Base-by-base conservation (phyloP, 257 asterid genomes). In the Ilex aquifolium region DNA sequence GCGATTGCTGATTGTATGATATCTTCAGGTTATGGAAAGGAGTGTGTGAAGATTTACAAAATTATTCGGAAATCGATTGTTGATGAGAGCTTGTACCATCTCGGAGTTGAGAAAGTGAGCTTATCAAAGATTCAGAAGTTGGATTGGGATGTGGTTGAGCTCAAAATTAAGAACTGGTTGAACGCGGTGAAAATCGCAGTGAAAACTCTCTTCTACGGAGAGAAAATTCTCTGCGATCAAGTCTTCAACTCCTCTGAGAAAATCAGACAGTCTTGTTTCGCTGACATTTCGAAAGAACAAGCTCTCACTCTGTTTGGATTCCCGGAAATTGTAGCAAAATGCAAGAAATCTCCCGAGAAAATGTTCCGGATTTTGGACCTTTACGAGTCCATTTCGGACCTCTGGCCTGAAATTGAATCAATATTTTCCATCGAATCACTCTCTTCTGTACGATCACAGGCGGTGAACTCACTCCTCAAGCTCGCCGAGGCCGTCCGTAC, bases 381-480 rank as follows among this genome's bases (percentile, higher is more conserved):
- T 87, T 91, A 86, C 86, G 58, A 79, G 29, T 88, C 79, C 13
- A 76, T 91, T 60, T 71, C 89, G 58, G 64, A 70, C 1, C 75
- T 70, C 70, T 83, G 89, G 96, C 88, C 92, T 50, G 88, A 78
- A 56, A 91, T 88, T 31, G 95, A 91, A 2, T 75, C 83, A 4
- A 83, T 75, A 30, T 91, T 91, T 74, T 83, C 90, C 2, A 72
- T 55, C 70, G 83, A 76, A 0, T 82, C 96, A 7, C 69, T 81
- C 56, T 66, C 66, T 53, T 17, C 56, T 59, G 61, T 84, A 40
- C 79, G 76, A 52, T 71, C 83, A 39, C 91, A 79, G 69, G 92
- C 92, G 16, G 54, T 80, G 57, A 60, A 68, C 7, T 83, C 98
- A 2, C 84, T 88, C 17, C 14, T 48, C 46, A 80, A 77, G 62